These are phyloP conservation scores for Aspergillus oerlinghausenensis DNA, from an alignment of 2,329 filamentous ascomycete genomes.

Conservation along the genomic window DNA sequence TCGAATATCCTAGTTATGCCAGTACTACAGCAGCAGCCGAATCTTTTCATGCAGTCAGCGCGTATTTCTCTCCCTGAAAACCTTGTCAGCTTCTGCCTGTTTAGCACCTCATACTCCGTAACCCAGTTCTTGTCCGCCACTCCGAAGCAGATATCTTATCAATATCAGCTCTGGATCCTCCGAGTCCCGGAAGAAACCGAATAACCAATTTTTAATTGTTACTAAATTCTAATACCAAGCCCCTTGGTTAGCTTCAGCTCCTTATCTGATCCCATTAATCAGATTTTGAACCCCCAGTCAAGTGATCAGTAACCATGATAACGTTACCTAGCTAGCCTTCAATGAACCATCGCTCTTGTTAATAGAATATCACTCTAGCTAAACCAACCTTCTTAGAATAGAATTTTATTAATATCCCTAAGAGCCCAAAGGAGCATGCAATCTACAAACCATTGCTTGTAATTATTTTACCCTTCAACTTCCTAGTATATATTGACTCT, in stretches of 20 bases:
- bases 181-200: background rate
- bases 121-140: background rate
- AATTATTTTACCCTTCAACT: background rate
- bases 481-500: background rate
- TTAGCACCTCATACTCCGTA: background rate
- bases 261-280: constrained; percentile 7
- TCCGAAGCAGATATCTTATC: background rate
- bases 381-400: too few relatives aligned
- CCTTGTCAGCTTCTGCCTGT: background rate
- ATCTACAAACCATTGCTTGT: background rate
- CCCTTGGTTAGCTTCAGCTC: background rate
- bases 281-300: background rate
- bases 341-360: background rate
- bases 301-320: background rate
- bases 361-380: too few relatives aligned
- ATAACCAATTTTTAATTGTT: background rate
- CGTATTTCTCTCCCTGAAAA: background rate
- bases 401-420: too few relatives aligned
- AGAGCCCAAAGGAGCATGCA: too few relatives aligned
- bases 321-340: background rate
- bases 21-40: background rate
- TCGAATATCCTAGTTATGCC: background rate
- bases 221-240: background rate
- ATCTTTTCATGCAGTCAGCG: background rate
- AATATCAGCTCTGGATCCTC: background rate